Base-by-base conservation (phyloP, 257 asterid species). In the Gentiana macrophylla region DNA sequence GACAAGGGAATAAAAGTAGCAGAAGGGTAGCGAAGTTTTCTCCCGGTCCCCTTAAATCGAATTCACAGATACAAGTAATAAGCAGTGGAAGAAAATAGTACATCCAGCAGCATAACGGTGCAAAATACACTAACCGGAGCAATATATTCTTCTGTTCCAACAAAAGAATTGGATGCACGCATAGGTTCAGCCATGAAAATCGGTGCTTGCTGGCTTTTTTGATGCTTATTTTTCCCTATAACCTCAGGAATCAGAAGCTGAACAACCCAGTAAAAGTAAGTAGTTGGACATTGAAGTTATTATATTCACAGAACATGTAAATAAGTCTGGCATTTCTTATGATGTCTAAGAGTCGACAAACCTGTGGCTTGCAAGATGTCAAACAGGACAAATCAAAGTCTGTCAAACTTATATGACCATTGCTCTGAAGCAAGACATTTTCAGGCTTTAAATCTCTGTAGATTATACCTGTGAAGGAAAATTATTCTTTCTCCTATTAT, bases 291-390 rank as follows among this genome's bases (percentile, higher is more conserved):
- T 37, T 2, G 13, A 8, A 37, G 48, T 13, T 49, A 65, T 56
- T 44, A 35, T 58, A 59, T 12, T 56, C 3, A 44, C 9, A 41
- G 8, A 41, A 41, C 46, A 7, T 24, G 9, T 41, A 56, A 53
- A n/a, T 15, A 49, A 47, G 49, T 52, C 5, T 44, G 59, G 50
- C 37, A 36, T 15, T 52, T 50, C 56, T 50, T 57, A 58, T 62
- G 59, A 56, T 35, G 43, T n/a, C 36, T 7, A 51, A 37, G 33
- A 13, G 35, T 24, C 13, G 34, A 44, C 52, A 38, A 15, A 84
- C 98, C 90, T 92, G 94, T 48, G 98, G 98, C 71, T 81, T 78
- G 85, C 98, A 92, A 72, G 98, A 88, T 67, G 98, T 92, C 78
- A 92, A 80, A 66, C 97, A 92, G 55, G 97, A 92, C 74, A 92